Evolutionary conservation across 768 basidiomycete species (phyloP).

Genomic region (Pisolithus sp.): DNA sequence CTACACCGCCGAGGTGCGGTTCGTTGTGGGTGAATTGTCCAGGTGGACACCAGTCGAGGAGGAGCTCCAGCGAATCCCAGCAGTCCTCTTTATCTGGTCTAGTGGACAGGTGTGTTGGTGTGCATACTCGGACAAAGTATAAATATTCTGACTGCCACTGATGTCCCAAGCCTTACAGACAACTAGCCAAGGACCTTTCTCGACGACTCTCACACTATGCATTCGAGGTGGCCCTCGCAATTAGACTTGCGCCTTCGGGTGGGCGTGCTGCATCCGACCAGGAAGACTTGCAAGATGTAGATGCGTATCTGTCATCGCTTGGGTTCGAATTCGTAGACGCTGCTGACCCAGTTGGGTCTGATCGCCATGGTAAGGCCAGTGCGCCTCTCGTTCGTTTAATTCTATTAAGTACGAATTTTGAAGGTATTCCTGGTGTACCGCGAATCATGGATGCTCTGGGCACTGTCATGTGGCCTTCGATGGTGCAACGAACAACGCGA

Average conservation of each 20-base stretch:
- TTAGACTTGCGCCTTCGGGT: constrained; percentile 38
- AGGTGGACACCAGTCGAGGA: constrained; percentile 37
- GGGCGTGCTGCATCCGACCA: constrained; percentile 17
- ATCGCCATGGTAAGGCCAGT: constrained; percentile 14
- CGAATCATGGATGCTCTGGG: constrained; percentile 75
- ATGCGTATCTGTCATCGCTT: constrained; percentile 58
- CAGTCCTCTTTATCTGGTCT: constrained; percentile 68
- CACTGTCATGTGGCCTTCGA: constrained; percentile 86
- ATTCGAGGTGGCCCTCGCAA: constrained; percentile 68
- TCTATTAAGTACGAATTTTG: background rate
- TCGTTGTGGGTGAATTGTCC: constrained; percentile 45
- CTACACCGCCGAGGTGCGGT: constrained; percentile 72
- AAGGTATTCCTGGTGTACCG: constrained; percentile 50
- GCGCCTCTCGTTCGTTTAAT: background rate
- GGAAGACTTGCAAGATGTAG: constrained; percentile 51
- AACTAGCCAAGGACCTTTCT: constrained; percentile 46
- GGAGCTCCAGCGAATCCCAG: constrained; percentile 43
- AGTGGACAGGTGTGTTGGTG: constrained; percentile 51
- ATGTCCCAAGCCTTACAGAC: constrained; percentile 46
- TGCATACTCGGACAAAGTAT: background rate
- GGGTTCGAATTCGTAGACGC: constrained; percentile 75
- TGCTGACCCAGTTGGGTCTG: constrained; percentile 5
- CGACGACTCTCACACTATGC: constrained; percentile 44
- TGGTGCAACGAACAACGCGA: constrained; percentile 36
- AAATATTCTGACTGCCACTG: background rate